Evolutionary conservation across 345 rosid genomes (phyloP).

Genomic region (Eucalyptus lansdowneana): DNA sequence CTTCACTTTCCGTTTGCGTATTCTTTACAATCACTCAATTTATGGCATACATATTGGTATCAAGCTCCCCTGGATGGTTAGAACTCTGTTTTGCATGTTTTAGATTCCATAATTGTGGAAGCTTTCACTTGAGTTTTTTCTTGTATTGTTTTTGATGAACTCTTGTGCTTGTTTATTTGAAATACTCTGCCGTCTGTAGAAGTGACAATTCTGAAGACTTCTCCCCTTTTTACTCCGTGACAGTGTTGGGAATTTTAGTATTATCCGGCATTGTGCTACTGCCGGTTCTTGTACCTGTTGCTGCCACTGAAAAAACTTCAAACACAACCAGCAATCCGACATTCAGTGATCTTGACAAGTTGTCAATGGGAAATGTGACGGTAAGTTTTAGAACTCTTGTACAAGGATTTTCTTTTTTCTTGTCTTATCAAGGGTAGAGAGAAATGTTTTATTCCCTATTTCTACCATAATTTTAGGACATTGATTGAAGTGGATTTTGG

Average conservation of each 20-base stretch:
- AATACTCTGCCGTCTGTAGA: not conserved
- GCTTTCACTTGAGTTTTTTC: not conserved
- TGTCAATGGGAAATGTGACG: slow-evolving; percentile 55
- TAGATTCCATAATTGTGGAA: not conserved
- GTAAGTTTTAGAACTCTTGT: slow-evolving; percentile 17
- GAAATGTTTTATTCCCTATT: not conserved
- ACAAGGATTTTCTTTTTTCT: not conserved
- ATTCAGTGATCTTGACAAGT: slow-evolving; percentile 53
- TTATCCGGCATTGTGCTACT: slow-evolving; percentile 53
- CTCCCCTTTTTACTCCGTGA: not conserved
- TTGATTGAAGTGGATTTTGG: not conserved
- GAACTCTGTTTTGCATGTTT: not conserved
- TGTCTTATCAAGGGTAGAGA: not conserved
- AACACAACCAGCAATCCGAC: slow-evolving; percentile 25
- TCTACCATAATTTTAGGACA: not conserved
- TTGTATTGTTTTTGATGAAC: not conserved
- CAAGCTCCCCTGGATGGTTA: not conserved
- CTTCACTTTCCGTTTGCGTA: not conserved
- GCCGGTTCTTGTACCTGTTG: slow-evolving; percentile 69
- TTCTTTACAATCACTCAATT: not conserved
- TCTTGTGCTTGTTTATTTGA: not conserved
- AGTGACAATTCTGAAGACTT: not conserved
- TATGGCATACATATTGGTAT: not conserved
- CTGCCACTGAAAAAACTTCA: slow-evolving; percentile 33
- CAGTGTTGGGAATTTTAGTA: slow-evolving; percentile 61